These are phyloP conservation scores for Solanum rostratum DNA, from an alignment of 257 asterid genomes.

Conservation along the genomic window DNA sequence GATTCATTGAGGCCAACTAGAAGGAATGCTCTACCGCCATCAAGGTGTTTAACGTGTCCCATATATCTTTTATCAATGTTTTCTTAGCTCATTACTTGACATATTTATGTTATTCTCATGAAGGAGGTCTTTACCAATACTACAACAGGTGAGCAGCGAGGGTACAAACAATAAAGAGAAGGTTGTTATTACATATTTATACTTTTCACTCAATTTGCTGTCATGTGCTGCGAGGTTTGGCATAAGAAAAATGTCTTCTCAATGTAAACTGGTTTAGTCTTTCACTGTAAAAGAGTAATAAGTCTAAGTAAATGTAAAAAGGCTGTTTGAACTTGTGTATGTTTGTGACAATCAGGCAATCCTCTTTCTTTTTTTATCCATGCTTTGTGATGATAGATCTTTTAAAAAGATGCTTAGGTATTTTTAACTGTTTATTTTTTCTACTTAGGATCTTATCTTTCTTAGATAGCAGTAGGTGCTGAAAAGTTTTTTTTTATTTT, in stretches of 20 bases:
- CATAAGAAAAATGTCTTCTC: background rate
- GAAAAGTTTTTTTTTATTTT: background rate
- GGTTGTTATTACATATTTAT: background rate
- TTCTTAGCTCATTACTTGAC: constrained; percentile 9
- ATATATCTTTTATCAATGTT: background rate
- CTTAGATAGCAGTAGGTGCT: constrained; percentile 7
- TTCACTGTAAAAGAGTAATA: background rate
- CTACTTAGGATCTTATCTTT: background rate
- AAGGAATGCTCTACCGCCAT: constrained; percentile 30
- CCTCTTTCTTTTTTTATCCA: background rate
- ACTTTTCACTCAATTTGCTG: constrained; percentile 3
- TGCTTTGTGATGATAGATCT: background rate
- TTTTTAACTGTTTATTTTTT: background rate
- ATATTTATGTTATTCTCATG: constrained; percentile 10
- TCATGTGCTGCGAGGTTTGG: background rate
- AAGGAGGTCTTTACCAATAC: constrained; percentile 1
- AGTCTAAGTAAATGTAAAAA: background rate
- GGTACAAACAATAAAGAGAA: background rate
- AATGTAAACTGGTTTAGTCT: background rate
- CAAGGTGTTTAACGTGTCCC: constrained; percentile 29
- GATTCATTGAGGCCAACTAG: constrained; percentile 38
- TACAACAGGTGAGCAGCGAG: background rate
- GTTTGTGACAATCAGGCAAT: background rate
- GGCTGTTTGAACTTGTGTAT: background rate
- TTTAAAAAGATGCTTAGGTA: background rate